Evolutionary conservation across 78 protist species (phyloP).

Genomic region (Dictyostelium intermedium): DNA sequence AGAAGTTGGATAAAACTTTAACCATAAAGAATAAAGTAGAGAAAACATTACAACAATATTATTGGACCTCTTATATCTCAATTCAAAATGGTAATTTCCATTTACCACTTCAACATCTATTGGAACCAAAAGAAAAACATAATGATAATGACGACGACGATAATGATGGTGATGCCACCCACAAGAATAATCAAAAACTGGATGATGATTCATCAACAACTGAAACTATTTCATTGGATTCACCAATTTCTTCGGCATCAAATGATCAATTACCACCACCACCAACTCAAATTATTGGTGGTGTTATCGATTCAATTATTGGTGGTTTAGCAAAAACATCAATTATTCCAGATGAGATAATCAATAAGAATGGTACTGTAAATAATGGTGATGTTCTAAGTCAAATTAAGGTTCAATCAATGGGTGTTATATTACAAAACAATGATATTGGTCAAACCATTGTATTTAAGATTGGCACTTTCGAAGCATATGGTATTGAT

Average conservation of each 20-base stretch:
- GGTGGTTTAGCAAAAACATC: not conserved
- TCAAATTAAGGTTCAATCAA: slow-evolving; percentile 40
- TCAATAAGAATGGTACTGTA: not conserved
- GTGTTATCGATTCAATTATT: not conserved
- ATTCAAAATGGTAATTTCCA: slow-evolving; percentile 58
- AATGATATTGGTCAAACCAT: slow-evolving; percentile 51
- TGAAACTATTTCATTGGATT: not conserved
- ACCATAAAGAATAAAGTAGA: slow-evolving; percentile 72
- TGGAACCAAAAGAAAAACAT: slow-evolving; percentile 48
- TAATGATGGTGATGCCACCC: not conserved
- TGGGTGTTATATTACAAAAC: slow-evolving; percentile 34
- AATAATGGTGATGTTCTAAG: not conserved
- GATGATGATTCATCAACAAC: not conserved
- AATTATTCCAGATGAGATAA: not conserved
- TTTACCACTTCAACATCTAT: slow-evolving; percentile 59
- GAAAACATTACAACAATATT: slow-evolving; percentile 65
- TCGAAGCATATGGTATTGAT: slow-evolving; percentile 72
- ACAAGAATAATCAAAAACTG: not conserved
- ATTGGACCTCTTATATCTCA: slow-evolving; percentile 21
- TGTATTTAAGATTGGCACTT: slow-evolving; percentile 48
- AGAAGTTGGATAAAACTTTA: slow-evolving; percentile 41
- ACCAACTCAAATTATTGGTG: not conserved
- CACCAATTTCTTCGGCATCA: not conserved
- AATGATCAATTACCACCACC: not conserved
- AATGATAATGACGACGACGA: not conserved